Evolutionary conservation across 176 grass and related monocot genomes (phyloP).

Genomic region (Saccharum officinarum): DNA sequence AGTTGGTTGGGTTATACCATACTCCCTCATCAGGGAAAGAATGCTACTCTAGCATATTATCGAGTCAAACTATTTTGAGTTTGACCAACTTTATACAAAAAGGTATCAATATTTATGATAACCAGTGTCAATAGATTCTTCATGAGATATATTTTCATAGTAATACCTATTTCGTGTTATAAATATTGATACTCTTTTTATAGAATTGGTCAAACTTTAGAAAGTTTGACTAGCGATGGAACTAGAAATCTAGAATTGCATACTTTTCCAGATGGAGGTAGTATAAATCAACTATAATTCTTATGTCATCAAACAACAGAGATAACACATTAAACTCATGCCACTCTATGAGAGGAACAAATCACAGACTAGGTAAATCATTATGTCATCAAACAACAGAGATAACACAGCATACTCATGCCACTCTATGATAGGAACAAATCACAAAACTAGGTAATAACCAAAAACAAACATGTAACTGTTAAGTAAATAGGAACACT

Average conservation of each 20-base stretch:
- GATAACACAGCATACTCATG: background rate
- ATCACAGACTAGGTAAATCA: background rate
- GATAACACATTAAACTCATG: background rate
- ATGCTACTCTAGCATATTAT: background rate
- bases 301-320: background rate
- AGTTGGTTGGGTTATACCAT: background rate
- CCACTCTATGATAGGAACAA: background rate
- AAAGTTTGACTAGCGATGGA: background rate
- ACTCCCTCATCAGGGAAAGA: background rate
- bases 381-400: background rate
- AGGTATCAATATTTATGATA: background rate
- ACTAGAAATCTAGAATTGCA: background rate
- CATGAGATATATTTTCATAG: background rate
- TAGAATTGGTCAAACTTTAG: background rate
- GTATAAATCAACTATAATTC: background rate
- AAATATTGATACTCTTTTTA: background rate
- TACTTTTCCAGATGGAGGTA: background rate
- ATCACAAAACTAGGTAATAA: background rate
- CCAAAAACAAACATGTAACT: background rate
- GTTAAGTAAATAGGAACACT: no score
- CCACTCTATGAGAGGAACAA: background rate
- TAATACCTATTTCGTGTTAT: background rate
- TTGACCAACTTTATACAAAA: background rate
- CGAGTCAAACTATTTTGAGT: background rate
- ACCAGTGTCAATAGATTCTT: background rate